These are phyloP conservation scores for Cladosporium sp. DNA, from an alignment of 2,329 filamentous ascomycete genomes.

Conservation along the genomic window DNA sequence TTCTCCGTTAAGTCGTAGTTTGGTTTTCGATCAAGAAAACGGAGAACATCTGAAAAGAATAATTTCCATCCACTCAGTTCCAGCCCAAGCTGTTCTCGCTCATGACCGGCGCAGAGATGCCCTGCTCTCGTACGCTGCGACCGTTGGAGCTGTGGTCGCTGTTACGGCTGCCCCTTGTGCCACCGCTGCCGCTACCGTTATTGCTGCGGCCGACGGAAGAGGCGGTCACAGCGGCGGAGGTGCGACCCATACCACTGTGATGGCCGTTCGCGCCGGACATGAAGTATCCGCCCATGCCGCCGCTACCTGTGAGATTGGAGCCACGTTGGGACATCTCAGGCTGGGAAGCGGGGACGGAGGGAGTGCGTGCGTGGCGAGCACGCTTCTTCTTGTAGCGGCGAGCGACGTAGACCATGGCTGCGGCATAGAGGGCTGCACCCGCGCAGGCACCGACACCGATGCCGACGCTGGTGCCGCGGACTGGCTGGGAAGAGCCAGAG, in stretches of 20 bases:
- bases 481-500: slow-evolving; percentile 50
- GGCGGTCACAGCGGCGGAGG: slow-evolving; percentile 9
- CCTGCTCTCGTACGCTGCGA: slow-evolving; percentile 60
- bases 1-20: background rate
- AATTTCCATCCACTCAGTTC: slow-evolving; percentile 69
- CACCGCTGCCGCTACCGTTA: slow-evolving; percentile 41
- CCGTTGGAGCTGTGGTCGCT: slow-evolving; percentile 63
- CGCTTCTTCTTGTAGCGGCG: slow-evolving; percentile 83
- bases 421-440: slow-evolving; percentile 79
- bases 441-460: slow-evolving; percentile 16
- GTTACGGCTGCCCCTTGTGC: slow-evolving; percentile 33
- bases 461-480: slow-evolving; percentile 58
- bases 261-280: slow-evolving; percentile 64
- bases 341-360: slow-evolving; percentile 70
- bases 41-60: background rate
- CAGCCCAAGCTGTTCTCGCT: slow-evolving; percentile 93
- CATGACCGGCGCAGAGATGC: slow-evolving; percentile 86
- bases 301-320: slow-evolving; percentile 21
- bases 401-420: slow-evolving; percentile 90
- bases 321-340: slow-evolving; percentile 42
- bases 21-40: background rate
- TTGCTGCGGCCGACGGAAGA: slow-evolving; percentile 17
- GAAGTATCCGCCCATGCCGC: slow-evolving; percentile 45
- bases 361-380: slow-evolving; percentile 63
- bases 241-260: slow-evolving; percentile 25